phyloP scores from a whole-genome alignment of 208 protist genomes.

The Trichomonas vaginalis region DNA sequence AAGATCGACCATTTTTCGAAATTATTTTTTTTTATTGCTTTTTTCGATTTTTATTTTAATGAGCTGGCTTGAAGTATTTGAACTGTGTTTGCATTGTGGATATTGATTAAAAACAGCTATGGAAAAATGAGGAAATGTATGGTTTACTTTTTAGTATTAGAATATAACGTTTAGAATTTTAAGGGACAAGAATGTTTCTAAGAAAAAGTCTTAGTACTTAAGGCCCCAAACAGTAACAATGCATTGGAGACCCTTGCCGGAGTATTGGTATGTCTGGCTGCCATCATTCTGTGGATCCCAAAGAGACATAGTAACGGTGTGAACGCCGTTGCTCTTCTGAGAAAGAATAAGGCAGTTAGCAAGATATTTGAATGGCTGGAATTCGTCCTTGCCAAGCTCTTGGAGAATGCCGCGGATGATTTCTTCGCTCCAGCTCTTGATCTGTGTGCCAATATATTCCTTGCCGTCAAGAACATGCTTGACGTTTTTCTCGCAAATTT shows the following conservation, averaged over 20 bases:
- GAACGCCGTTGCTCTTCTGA: neutral
- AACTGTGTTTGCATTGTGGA: too few relatives aligned
- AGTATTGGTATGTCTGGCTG: neutral
- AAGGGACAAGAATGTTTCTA: neutral
- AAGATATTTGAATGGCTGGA: conserved; percentile 16
- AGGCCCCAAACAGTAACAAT: conserved; percentile 4
- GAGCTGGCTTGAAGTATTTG: too few relatives aligned
- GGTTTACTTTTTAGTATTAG: too few relatives aligned
- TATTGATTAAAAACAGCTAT: too few relatives aligned
- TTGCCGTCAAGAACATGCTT: neutral
- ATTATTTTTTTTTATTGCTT: too few relatives aligned
- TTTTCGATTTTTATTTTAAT: too few relatives aligned
- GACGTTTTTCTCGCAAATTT: neutral
- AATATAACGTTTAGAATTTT: neutral
- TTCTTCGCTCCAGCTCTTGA: neutral
- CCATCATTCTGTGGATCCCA: conserved; percentile 17
- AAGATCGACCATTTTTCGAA: too few relatives aligned
- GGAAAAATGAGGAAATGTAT: too few relatives aligned
- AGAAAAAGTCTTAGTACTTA: conserved; percentile 1
- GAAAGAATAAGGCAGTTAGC: conserved; percentile 5
- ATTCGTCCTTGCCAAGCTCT: neutral
- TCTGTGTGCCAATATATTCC: neutral
- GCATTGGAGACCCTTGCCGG: neutral
- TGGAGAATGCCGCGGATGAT: neutral
- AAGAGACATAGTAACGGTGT: conserved; percentile 16